Percentiles rank a stretch among this genome's conserved stretches.
Conservation (phyloP, 306 rosid species). For the Biancaea sappan region DNA sequence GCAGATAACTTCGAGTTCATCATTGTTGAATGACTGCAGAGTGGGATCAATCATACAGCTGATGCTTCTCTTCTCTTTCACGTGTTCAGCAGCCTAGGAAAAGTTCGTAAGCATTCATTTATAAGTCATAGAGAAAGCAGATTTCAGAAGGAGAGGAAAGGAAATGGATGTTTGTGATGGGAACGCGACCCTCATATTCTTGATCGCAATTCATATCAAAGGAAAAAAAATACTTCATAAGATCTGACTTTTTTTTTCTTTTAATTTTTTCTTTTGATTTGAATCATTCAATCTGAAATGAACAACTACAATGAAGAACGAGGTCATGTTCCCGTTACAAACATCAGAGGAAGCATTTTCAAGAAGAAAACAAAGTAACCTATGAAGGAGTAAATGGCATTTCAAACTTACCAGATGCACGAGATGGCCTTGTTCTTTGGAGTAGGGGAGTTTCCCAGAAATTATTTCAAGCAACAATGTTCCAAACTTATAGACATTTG, state of each 20-base stretch:
- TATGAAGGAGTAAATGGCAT: background rate
- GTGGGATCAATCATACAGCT: constrained; percentile 67
- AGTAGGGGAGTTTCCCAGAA: constrained; percentile 71
- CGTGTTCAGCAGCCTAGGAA: constrained; percentile 68
- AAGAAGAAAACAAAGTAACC: background rate
- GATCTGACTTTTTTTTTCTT: too few relatives aligned
- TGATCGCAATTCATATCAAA: too few relatives aligned
- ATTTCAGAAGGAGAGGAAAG: too few relatives aligned
- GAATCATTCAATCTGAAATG: too few relatives aligned
- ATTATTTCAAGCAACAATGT: constrained; percentile 74
- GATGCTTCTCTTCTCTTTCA: constrained; percentile 61
- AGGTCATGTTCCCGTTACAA: too few relatives aligned
- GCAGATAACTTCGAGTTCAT: constrained; percentile 74
- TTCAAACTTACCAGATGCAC: constrained; percentile 65
- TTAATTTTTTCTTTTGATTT: too few relatives aligned
- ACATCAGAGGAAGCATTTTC: too few relatives aligned
- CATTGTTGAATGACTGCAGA: constrained; percentile 62
- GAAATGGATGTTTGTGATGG: too few relatives aligned
- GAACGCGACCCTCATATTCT: too few relatives aligned
- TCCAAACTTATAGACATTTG: constrained; percentile 76
- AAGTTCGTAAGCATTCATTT: background rate
- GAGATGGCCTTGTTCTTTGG: constrained; percentile 72
- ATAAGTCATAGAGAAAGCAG: background rate
- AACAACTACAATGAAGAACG: too few relatives aligned
- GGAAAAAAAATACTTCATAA: too few relatives aligned